Evolutionary conservation across 495 filamentous ascomycete genomes (phyloP).

Genomic region (Lasiosphaeris hirsuta): DNA sequence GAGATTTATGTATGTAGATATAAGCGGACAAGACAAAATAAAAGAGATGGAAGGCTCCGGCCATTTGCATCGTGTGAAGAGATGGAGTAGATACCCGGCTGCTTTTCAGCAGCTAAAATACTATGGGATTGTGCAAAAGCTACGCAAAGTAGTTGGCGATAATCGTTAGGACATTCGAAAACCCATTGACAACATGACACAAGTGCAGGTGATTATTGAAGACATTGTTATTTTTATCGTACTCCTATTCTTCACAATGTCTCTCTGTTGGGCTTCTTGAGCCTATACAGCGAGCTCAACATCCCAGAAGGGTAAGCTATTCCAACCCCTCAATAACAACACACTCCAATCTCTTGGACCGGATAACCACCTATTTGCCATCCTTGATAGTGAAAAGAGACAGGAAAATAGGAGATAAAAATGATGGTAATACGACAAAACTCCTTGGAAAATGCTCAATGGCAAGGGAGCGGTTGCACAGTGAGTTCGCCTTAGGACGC

Average conservation of each 20-base stretch:
- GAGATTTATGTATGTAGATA: not conserved
- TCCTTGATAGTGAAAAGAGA: not conserved
- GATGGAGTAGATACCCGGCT: not conserved
- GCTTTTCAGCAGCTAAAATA: not conserved
- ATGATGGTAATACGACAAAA: slow-evolving; percentile 3
- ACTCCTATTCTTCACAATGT: too few relatives aligned
- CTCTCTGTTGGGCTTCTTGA: not conserved
- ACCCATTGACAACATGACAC: too few relatives aligned
- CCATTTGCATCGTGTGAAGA: not conserved
- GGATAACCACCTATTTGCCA: not conserved
- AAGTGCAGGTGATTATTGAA: not conserved
- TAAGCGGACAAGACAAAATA: too few relatives aligned
- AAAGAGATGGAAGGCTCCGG: not conserved
- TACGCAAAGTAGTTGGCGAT: too few relatives aligned
- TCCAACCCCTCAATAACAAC: not conserved
- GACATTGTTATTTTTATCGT: not conserved
- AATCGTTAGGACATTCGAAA: too few relatives aligned
- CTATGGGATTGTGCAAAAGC: too few relatives aligned
- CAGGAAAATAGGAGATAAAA: not conserved
- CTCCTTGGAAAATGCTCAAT: slow-evolving; percentile 12
- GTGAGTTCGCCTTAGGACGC: slow-evolving; percentile 12
- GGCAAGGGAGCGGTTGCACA: slow-evolving; percentile 8
- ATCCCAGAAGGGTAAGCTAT: too few relatives aligned
- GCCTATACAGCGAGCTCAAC: not conserved
- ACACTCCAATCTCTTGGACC: not conserved